These are phyloP conservation scores for Hirschfeldia incana DNA, from an alignment of 345 rosid species.

Conservation along the genomic window DNA sequence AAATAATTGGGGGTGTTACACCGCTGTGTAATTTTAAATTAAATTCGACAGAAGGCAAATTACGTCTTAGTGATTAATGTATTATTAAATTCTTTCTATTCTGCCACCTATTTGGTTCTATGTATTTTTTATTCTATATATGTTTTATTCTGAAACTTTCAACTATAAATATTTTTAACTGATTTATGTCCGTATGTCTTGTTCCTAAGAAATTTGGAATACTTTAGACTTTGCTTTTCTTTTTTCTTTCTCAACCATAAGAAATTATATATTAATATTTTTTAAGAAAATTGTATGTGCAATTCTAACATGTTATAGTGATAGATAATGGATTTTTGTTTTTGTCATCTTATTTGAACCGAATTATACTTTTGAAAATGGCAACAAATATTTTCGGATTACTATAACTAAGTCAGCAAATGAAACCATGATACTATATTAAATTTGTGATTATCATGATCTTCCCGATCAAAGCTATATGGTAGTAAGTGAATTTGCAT, in stretches of 20 bases:
- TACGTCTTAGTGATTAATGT: neutral
- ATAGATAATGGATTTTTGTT: neutral
- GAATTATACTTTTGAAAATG: neutral
- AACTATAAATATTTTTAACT: neutral
- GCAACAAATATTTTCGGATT: neutral
- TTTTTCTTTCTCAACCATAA: neutral
- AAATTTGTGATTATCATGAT: neutral
- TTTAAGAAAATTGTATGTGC: neutral
- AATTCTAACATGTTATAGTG: neutral
- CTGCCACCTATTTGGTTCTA: conserved; percentile 20
- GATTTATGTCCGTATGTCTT: neutral
- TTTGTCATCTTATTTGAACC: neutral
- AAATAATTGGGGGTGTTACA: conserved; percentile 16
- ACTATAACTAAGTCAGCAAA: neutral
- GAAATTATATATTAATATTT: neutral
- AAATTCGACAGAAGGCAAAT: conserved; percentile 4
- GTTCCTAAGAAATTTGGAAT: neutral
- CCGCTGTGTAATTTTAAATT: neutral
- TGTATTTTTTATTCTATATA: neutral
- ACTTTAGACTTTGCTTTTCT: neutral
- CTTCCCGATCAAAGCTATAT: neutral
- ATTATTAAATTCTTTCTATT: neutral
- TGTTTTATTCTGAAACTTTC: conserved; percentile 1
- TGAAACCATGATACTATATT: neutral
- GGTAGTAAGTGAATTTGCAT: neutral